phyloP scores from a whole-genome alignment of 1,284 basidiomycete species.

The Moesziomyces parantarcticus region DNA sequence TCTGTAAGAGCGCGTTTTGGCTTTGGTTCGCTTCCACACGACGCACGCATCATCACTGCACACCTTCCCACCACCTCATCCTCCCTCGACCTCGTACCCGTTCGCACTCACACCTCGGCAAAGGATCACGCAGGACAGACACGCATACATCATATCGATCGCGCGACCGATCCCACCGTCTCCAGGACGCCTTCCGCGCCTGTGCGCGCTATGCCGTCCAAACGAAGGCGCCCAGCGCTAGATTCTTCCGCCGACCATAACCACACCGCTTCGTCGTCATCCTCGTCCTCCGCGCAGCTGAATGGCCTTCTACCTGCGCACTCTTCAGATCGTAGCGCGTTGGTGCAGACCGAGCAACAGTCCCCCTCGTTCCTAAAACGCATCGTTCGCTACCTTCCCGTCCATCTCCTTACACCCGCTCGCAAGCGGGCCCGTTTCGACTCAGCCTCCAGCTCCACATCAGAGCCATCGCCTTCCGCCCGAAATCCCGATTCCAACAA shows the following conservation, averaged over 20 bases:
- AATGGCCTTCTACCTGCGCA: not conserved
- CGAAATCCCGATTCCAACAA: not conserved
- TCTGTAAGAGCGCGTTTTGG: constrained; percentile 11
- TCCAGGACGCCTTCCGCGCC: not conserved
- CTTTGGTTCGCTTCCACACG: not conserved
- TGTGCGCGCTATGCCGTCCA: constrained; percentile 18
- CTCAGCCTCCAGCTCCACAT: not conserved
- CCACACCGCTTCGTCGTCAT: constrained; percentile 5
- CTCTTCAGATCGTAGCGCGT: not conserved
- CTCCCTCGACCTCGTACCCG: not conserved
- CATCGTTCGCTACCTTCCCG: not conserved
- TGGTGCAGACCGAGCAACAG: not conserved
- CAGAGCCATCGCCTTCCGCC: not conserved
- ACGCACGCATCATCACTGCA: not conserved
- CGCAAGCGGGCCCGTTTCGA: constrained; percentile 14
- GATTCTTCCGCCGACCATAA: constrained; percentile 6
- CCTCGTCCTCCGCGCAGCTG: not conserved
- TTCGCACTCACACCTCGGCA: not conserved
- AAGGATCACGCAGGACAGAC: too few relatives aligned
- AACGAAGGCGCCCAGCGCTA: constrained; percentile 17
- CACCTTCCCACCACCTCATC: not conserved
- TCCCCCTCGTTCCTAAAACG: constrained; percentile 3
- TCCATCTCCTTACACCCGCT: not conserved
- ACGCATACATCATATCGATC: too few relatives aligned
- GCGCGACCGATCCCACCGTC: not conserved